Percentiles rank a stretch among this genome's conserved stretches.
Evolutionary conservation across 257 asterid genomes (phyloP).

Genomic region (Hygrophila difformis): DNA sequence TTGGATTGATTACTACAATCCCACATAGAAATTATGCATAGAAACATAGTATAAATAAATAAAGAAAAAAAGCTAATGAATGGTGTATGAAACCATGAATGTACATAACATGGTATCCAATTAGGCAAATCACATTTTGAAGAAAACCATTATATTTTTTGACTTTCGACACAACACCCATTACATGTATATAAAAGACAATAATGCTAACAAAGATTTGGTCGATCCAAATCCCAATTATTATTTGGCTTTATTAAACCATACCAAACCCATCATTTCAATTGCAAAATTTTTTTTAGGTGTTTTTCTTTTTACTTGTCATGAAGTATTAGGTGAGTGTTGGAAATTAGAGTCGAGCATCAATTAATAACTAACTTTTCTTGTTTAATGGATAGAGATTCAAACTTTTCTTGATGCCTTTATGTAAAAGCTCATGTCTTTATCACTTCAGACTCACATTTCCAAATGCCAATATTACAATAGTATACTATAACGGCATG

Average conservation of each 20-base stretch:
- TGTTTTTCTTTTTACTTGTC: conserved; percentile 5
- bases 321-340: conserved; percentile 13
- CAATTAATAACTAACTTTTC: conserved; percentile 7
- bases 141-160: background rate
- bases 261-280: too few relatives aligned
- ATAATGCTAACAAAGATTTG: conserved; percentile 5
- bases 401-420: conserved; percentile 13
- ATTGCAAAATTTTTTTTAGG: too few relatives aligned
- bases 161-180: background rate
- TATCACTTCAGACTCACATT: conserved; percentile 7
- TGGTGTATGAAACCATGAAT: too few relatives aligned
- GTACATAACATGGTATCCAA: conserved; percentile 24
- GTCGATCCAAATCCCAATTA: background rate
- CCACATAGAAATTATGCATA: too few relatives aligned
- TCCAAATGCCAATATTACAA: background rate
- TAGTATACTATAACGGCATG: too few relatives aligned
- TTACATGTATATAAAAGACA: conserved; percentile 12
- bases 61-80: too few relatives aligned
- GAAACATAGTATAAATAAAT: too few relatives aligned
- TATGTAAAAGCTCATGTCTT: conserved; percentile 15
- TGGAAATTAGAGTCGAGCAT: conserved; percentile 18
- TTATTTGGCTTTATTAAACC: too few relatives aligned
- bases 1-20: too few relatives aligned
- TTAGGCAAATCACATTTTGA: conserved; percentile 14
- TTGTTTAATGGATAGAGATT: conserved; percentile 25